phyloP scores from a whole-genome alignment of 352 stramenopile genomes.

The Phytopythium vexans region DNA sequence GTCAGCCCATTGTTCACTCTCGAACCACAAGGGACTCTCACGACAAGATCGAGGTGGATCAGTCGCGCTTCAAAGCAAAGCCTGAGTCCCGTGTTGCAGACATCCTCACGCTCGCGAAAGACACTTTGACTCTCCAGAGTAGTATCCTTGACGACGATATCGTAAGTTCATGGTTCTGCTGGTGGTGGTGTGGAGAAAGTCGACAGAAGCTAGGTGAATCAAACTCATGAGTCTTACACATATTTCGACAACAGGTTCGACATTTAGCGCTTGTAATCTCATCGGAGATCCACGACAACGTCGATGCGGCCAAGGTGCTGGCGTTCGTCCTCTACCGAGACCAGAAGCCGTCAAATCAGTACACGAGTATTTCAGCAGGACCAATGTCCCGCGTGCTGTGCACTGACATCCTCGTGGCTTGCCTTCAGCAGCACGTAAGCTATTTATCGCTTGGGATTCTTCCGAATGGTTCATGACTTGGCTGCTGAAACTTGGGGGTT shows the following conservation, averaged over 20 bases:
- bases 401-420: slow-evolving; percentile 38
- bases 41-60: no score
- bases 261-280: slow-evolving; percentile 26
- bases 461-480: neutral
- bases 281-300: slow-evolving; percentile 30
- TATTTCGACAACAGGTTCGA: slow-evolving; percentile 8
- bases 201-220: no score
- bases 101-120: slow-evolving; percentile 20
- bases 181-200: no score
- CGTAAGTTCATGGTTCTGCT: slow-evolving; percentile 18
- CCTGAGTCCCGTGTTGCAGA: slow-evolving; percentile 22
- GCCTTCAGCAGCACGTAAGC: slow-evolving; percentile 26
- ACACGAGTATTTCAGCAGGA: slow-evolving; percentile 35
- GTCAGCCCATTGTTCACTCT: no score
- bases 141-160: slow-evolving; percentile 32
- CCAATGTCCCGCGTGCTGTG: slow-evolving; percentile 32
- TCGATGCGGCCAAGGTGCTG: slow-evolving; percentile 36
- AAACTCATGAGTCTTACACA: neutral
- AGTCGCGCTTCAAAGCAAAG: slow-evolving; percentile 6
- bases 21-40: no score
- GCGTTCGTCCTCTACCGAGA: slow-evolving; percentile 54
- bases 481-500: neutral
- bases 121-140: slow-evolving; percentile 27
- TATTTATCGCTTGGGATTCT: neutral
- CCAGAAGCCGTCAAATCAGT: slow-evolving; percentile 37